Evolutionary conservation across 108 stramenopile species (phyloP).

Genomic region (Discostella pseudostelligera): DNA sequence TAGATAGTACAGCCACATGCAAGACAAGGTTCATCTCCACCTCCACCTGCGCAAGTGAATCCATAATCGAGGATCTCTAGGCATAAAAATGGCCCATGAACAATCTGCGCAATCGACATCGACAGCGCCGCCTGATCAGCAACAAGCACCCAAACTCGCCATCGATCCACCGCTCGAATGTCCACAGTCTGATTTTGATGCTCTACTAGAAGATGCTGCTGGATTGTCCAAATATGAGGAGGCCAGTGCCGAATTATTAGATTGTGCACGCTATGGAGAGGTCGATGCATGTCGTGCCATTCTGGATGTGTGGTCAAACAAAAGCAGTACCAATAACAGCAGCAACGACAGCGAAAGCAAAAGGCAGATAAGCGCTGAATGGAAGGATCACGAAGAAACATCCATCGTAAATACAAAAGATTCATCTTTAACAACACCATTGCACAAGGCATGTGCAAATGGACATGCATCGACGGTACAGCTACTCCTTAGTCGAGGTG

Average conservation of each 20-base stretch:
- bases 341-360: background rate
- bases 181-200: conserved; percentile 14
- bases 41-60: no score
- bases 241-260: conserved; percentile 58
- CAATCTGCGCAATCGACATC: no score
- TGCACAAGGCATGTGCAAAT: conserved; percentile 86
- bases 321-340: background rate
- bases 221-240: conserved; percentile 39
- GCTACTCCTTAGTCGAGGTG: conserved; percentile 47
- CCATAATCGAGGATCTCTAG: background rate
- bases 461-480: conserved; percentile 55
- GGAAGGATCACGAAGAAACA: background rate
- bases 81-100: no score
- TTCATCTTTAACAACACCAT: conserved; percentile 54
- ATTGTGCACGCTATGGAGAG: conserved; percentile 79
- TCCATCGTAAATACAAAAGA: conserved; percentile 34
- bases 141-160: conserved; percentile 10
- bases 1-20: no score
- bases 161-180: conserved; percentile 32
- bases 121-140: no score
- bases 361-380: background rate
- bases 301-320: conserved; percentile 30
- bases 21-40: no score
- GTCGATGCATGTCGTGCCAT: conserved; percentile 67
- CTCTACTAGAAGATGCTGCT: conserved; percentile 22